Conservation (phyloP, 225 moss, liverwort and hornwort genomes). For the Polytrichum commune region DNA sequence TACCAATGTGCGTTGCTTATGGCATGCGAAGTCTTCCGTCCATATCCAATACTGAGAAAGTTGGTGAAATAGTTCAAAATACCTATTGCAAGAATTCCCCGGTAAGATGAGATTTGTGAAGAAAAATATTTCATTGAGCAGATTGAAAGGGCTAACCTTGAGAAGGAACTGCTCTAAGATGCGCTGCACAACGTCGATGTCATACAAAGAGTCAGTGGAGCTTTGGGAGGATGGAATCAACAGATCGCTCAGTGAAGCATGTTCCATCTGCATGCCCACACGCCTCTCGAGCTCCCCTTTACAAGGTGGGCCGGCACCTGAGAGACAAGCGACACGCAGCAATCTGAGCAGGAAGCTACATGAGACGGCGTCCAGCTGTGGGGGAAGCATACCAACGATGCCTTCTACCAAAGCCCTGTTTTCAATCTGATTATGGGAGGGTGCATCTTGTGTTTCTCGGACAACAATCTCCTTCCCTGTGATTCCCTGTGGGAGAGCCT, state of each 20-base stretch:
- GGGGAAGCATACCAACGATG: slow-evolving; percentile 55
- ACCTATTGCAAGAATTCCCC: too few relatives aligned
- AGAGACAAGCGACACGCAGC: slow-evolving; percentile 66
- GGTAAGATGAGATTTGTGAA: too few relatives aligned
- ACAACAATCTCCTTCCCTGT: slow-evolving; percentile 8
- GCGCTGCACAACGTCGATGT: slow-evolving; percentile 85
- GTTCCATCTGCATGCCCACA: slow-evolving; percentile 68
- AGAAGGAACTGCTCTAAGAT: slow-evolving; percentile 72
- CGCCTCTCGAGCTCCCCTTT: slow-evolving; percentile 67
- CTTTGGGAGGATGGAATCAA: slow-evolving; percentile 67
- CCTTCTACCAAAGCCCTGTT: slow-evolving; percentile 52
- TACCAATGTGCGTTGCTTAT: too few relatives aligned
- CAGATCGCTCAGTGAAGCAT: slow-evolving; percentile 69
- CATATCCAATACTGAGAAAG: too few relatives aligned
- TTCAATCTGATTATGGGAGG: slow-evolving; percentile 4
- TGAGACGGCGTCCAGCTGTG: slow-evolving; percentile 43
- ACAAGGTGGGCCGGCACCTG: slow-evolving; percentile 36
- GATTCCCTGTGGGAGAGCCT: neutral
- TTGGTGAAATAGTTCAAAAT: too few relatives aligned
- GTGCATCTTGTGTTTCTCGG: neutral
- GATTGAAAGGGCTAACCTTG: slow-evolving; percentile 13
- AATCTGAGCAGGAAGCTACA: slow-evolving; percentile 71
- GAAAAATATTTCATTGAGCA: too few relatives aligned
- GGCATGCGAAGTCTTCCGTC: too few relatives aligned
- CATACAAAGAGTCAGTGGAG: slow-evolving; percentile 67